Base-by-base conservation (phyloP, 495 filamentous ascomycete species). In the Aspergillus carlsbadensis region DNA sequence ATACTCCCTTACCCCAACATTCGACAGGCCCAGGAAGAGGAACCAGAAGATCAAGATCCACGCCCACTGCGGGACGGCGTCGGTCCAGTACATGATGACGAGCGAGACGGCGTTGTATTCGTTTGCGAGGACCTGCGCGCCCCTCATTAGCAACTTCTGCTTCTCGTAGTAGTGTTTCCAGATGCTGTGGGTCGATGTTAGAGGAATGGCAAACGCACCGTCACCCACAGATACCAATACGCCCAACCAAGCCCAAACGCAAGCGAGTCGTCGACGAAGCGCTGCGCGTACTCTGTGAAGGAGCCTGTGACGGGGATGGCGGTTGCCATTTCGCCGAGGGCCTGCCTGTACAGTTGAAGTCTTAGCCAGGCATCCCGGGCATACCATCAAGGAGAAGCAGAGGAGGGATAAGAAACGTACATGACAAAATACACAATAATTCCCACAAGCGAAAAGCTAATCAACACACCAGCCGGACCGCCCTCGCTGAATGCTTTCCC, bases 31-130 rank as follows among this genome's bases (percentile, higher is more conserved):
- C 8, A 88, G 63, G 57, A 91, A 84, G 24, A 87, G 55, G 20
- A 84, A 76, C 73, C 87, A 86, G 68, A 89, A 84, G 50, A 92
- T 70, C 17, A 83, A 75, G 63, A 91, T 90, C 69, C 86, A 86
- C 40, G 77, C 84, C 65, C 77, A 84, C 84, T 75, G 65, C 7
- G 79, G 80, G 6, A 78, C 73, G 6, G 62, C 56, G 7, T 70
- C 63, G 2, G 71, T 74, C 70, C 74, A 75, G 49, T 68, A 73
- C 11, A 68, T 67, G 29, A 75, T 70, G 15, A 73, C 70, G 0
- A 74, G 67, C 5, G 74, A 79, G 35, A 81, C 76, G 14, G 77
- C 71, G 46, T 79, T 81, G 46, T 80, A 79, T 61, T 81, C 79
- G 52, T 77, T 77, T 4, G 78, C 74, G 8, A 82, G 73, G 13